A percentile compares a stretch with the other conserved stretches of the same genome.
Conservation (phyloP, 2,329 filamentous ascomycete species). For the Botrytis fragariae region DNA sequence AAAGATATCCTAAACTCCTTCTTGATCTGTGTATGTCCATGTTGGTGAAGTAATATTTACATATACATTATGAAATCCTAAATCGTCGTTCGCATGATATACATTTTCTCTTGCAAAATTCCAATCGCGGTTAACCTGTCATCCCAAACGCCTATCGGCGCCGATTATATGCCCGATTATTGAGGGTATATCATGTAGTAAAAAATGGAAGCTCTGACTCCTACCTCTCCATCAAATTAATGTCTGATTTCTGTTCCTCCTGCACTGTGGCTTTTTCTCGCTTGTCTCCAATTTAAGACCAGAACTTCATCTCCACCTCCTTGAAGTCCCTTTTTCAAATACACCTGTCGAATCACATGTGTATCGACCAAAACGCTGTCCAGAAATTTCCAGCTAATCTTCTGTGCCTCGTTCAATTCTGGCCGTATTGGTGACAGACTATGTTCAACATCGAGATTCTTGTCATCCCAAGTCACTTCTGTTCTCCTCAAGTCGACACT, state of each 20-base stretch:
- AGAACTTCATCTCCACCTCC: slow-evolving; percentile 31
- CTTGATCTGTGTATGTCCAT: not conserved
- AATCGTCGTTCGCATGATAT: slow-evolving; percentile 1
- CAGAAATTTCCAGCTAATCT: slow-evolving; percentile 59
- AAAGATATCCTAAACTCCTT: not conserved
- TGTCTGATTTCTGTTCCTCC: not conserved
- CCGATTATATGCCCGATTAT: not conserved
- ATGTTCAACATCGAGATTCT: slow-evolving; percentile 46
- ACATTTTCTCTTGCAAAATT: too few relatives aligned
- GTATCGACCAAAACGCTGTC: slow-evolving; percentile 43
- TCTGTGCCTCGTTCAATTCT: slow-evolving; percentile 49
- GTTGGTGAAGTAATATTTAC: not conserved
- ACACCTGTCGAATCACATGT: slow-evolving; percentile 32
- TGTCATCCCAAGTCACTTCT: slow-evolving; percentile 43
- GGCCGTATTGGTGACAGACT: slow-evolving; percentile 52
- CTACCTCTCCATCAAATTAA: not conserved
- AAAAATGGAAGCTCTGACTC: not conserved
- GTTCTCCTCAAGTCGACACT: slow-evolving; percentile 38
- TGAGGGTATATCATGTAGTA: not conserved
- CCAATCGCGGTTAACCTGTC: not conserved
- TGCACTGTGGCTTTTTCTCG: not conserved
- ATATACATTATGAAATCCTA: slow-evolving; percentile 13
- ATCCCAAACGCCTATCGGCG: not conserved
- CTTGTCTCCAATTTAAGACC: slow-evolving; percentile 32
- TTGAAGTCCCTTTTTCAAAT: slow-evolving; percentile 26